Base-by-base conservation (phyloP, 1,284 basidiomycete genomes). In the Ustilago shanxiensis region DNA sequence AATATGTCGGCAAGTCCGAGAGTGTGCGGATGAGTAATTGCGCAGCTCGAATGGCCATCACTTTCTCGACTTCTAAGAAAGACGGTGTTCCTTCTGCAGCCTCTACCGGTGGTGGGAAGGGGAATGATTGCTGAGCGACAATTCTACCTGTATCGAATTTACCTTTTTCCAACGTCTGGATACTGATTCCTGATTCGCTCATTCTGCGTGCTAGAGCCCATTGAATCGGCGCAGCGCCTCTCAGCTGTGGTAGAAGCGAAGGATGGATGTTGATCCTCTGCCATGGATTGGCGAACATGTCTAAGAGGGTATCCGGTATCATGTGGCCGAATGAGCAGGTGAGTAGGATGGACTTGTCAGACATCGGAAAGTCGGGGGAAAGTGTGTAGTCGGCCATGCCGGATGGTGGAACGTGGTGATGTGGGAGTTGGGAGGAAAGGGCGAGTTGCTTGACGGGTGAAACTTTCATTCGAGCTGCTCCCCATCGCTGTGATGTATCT, bases 271-370 rank as follows among this genome's bases (percentile, higher is more conserved):
- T 98, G 47, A 99, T 88, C n/a, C 92, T 88, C 58, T 91, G 90
- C 1, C 87, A 86, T 0, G 89, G 88, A 9, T 72, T 53, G 0
- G 87, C 87, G 80, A 97, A 97, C 29, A 88, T 87, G n/a, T 88
- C 82, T 3, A 97, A 90, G 50, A 95, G 87, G 0, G 87, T 78
- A 2, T 89, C 85, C 0, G 94, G 91, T 24, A 98, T 89, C 70
- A 98, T 93, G 59, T 94, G 92, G 0, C 95, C 95, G 80, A 98
- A 98, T 0, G 95, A 97, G 10, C 94, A 95, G 0, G 95, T 96
- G 4, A 98, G 80, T 8, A 98, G 89, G 11, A 98, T 59, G 10
- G 82, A 69, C 4, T 59, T 35, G 8, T 28, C 71, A 65, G 31
- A 83, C 58, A 11, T 53, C 1, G 39, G 8, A 22, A 64, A 47